Evolutionary conservation across 805 yeast genomes (phyloP), one percentile per base, ranked within the genome.

Genomic region (Tetrapisispora arboricola): DNA sequence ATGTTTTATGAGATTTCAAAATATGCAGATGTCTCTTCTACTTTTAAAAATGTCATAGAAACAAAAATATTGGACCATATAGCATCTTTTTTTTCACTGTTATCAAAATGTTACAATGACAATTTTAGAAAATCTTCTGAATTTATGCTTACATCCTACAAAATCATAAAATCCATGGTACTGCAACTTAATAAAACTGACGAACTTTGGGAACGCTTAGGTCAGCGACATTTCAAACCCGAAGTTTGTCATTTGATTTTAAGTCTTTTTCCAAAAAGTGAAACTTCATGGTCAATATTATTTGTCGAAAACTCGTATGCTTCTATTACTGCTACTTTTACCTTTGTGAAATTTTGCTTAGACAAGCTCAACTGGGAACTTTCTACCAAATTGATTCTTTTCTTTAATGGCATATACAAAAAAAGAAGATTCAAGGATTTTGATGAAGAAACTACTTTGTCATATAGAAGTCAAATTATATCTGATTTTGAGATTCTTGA

Each of bases 301-400:
- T 42, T 46, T 16, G 13, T 49, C 6, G 47, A 41, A 4, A 32
- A 40, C 11, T 38, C 38, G 9, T 57, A 44, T 32, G 19, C 19
- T 1, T 40, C 39, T 10, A 21, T 53, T n/a, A 3, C 21, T 1
- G 41, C 41, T 1, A 44, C 55, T 15, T 44, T 58, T 11, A 40
- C 39, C 7, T 51, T 55, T 25, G 36, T 55, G 4, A 39, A 43
- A 3, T 48, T 44, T 35, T 45, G 54, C 35, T 26, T 32, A 11
- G 54, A 54, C 24, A 47, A 49, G 6, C 44, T 48, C 18, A 63
- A 63, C 10, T 64, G 67, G 70, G 53, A 45, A 17, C 45, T 70
- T 15, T 57, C 56, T 34, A 55, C 68, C 36, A 70, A 69, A 17
- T 79, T 84, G 40, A 63, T 84, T 21, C 73, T 78, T 43, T 36